Evolutionary conservation across 139 green algal species (phyloP).

Genomic region (Chlamydomonas sp.): DNA sequence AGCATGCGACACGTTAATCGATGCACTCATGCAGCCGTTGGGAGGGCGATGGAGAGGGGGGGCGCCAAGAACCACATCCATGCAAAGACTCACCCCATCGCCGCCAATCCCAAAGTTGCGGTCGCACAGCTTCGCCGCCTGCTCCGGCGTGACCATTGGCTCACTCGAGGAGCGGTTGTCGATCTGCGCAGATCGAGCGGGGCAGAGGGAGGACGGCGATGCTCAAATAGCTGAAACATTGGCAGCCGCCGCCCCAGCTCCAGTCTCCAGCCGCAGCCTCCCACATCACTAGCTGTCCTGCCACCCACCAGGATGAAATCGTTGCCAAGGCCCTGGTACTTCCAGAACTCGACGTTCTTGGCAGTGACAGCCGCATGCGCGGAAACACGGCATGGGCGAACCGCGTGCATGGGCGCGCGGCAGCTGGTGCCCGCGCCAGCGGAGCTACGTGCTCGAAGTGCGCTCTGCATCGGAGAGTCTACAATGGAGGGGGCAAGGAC

Average conservation of each 20-base stretch:
- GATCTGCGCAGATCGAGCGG: conserved; percentile 47
- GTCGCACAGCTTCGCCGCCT: conserved; percentile 83
- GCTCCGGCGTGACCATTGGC: conserved; percentile 64
- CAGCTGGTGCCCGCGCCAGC: background rate
- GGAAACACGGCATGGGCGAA: background rate
- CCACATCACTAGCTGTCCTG: background rate
- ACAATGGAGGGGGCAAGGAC: background rate
- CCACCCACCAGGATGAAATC: conserved; percentile 90
- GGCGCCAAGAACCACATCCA: too few species aligned
- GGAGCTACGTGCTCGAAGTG: background rate
- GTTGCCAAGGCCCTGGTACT: conserved; percentile 98
- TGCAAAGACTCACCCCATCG: conserved; percentile 83
- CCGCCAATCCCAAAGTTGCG: conserved; percentile 93
- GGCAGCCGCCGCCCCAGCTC: background rate
- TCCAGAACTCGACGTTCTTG: conserved; percentile 58
- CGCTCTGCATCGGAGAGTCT: too few species aligned
- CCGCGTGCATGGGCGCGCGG: background rate
- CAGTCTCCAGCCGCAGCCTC: background rate
- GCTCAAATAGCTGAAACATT: background rate
- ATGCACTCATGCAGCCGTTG: too few species aligned
- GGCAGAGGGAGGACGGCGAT: background rate
- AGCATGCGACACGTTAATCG: background rate
- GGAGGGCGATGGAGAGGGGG: too few species aligned
- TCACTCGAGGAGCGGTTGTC: conserved; percentile 80
- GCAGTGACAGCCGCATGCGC: background rate